phyloP scores from a whole-genome alignment of 139 green algal species.

The Coccomyxa sp. region DNA sequence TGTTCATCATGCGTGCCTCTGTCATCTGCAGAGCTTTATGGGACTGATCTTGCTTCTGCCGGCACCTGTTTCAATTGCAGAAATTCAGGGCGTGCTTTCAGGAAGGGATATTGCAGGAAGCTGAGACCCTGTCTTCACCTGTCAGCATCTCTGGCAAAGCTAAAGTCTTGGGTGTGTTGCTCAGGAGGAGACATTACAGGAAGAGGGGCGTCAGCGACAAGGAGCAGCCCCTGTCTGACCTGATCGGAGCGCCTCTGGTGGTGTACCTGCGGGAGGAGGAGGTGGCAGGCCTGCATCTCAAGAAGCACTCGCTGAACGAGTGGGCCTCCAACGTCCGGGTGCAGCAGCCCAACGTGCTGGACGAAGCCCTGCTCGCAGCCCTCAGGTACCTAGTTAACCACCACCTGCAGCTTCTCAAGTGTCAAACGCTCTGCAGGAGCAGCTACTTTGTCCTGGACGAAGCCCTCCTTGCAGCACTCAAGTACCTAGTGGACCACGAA shows the following conservation, averaged over 20 bases:
- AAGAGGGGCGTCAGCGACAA: background rate
- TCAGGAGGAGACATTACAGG: background rate
- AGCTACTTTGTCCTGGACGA: background rate
- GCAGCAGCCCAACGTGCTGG: background rate
- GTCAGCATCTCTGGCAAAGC: background rate
- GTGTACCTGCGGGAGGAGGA: constrained; percentile 28
- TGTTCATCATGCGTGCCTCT: background rate
- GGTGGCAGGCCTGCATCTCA: constrained; percentile 1
- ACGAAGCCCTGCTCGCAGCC: constrained; percentile 1
- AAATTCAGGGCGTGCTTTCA: too few relatives aligned
- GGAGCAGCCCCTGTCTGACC: background rate
- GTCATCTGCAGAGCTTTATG: background rate
- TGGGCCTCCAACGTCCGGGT: background rate
- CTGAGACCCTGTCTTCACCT: background rate
- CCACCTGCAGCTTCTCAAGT: background rate
- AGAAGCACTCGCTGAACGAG: background rate
- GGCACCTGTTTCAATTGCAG: too few relatives aligned
- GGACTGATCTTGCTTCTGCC: background rate
- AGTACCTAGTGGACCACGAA: background rate
- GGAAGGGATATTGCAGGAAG: background rate
- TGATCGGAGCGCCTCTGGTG: constrained; percentile 47
- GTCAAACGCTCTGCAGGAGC: background rate
- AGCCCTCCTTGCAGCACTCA: constrained; percentile 11
- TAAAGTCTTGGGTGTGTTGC: background rate
- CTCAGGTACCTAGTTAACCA: background rate